phyloP scores from a whole-genome alignment of 2,329 filamentous ascomycete genomes.

The Botrytis deweyae region DNA sequence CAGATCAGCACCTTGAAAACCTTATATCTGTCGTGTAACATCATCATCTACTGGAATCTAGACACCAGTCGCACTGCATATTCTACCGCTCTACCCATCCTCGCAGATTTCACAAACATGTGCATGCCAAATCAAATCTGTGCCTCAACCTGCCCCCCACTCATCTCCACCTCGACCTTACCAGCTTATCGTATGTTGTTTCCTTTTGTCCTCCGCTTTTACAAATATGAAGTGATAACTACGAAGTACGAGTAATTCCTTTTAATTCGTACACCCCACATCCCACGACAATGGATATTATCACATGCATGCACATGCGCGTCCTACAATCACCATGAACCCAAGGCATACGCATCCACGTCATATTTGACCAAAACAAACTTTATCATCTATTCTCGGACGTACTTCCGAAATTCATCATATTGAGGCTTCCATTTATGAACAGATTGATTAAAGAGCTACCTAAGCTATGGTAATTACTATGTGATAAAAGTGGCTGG shows the following conservation, averaged over 20 bases:
- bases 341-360: neutral
- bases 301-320: conserved; percentile 1
- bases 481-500: neutral
- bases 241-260: neutral
- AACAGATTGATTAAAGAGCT: neutral
- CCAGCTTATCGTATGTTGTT: neutral
- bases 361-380: neutral
- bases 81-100: neutral
- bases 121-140: neutral
- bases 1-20: neutral
- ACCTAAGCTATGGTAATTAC: conserved; percentile 1
- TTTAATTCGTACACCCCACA: neutral
- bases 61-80: conserved; percentile 2
- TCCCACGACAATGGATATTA: neutral
- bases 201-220: conserved; percentile 2
- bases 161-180: neutral
- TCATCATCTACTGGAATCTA: neutral
- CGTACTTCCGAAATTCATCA: neutral
- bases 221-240: neutral
- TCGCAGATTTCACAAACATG: neutral
- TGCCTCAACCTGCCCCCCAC: neutral
- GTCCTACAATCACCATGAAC: neutral
- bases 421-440: neutral
- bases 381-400: neutral
- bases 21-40: conserved; percentile 1